Evolutionary conservation across 768 basidiomycete species (phyloP).

Genomic region (Coprinellus aureogranulatus): DNA sequence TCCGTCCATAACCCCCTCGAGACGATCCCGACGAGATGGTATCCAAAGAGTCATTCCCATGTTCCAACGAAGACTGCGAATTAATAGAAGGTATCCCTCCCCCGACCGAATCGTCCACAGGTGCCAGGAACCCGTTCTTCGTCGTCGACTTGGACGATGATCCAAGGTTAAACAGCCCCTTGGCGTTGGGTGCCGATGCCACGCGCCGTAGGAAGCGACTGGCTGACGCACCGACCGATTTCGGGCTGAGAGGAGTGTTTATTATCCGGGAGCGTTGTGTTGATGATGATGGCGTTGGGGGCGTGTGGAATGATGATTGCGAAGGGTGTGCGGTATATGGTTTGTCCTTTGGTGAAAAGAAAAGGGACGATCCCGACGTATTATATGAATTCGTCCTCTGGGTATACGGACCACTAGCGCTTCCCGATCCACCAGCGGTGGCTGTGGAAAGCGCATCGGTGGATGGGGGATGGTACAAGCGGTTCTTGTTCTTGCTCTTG

Average conservation of each 20-base stretch:
- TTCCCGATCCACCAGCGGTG: too few relatives aligned
- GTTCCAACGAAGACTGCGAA: constrained; percentile 42
- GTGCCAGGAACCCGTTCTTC: constrained; percentile 77
- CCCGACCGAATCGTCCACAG: constrained; percentile 46
- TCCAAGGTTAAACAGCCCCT: constrained; percentile 73
- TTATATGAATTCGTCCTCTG: constrained; percentile 38
- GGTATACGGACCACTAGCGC: constrained; percentile 9
- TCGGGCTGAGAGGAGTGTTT: constrained; percentile 60
- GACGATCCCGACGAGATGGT: constrained; percentile 78
- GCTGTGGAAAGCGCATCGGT: constrained; percentile 41
- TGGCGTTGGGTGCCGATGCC: constrained; percentile 95
- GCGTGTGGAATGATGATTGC: constrained; percentile 43
- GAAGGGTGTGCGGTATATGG: constrained; percentile 46
- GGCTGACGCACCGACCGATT: constrained; percentile 68
- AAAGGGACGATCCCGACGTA: constrained; percentile 21
- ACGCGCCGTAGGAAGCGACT: constrained; percentile 92
- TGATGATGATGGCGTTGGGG: constrained; percentile 32
- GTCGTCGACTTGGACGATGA: constrained; percentile 50
- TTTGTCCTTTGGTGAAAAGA: constrained; percentile 28
- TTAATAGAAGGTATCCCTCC: constrained; percentile 55
- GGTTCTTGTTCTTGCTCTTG: constrained; percentile 20
- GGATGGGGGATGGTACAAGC: constrained; percentile 34
- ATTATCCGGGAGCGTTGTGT: constrained; percentile 40
- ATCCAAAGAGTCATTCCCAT: constrained; percentile 71
- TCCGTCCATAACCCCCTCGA: constrained; percentile 39